Percentiles rank a stretch among this genome's conserved stretches.
Conservation (phyloP, 208 protist genomes). For the Leishmania martiniquensis region DNA sequence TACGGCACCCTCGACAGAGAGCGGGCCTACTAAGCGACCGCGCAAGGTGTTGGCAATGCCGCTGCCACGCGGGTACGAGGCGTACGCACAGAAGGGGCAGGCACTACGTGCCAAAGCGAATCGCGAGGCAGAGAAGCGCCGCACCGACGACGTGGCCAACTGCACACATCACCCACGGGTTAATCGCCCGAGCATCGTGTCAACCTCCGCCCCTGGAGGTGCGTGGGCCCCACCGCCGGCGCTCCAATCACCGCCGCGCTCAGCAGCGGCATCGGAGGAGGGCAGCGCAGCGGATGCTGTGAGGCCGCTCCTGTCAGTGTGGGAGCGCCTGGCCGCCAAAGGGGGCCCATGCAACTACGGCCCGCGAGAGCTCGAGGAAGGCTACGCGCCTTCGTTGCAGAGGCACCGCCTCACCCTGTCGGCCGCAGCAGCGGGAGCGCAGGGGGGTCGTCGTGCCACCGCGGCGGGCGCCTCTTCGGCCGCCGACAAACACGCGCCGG, state of each 20-base stretch:
- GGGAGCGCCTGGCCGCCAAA: constrained; percentile 20
- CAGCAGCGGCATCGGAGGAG: not conserved
- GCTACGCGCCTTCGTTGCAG: not conserved
- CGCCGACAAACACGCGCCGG: not conserved
- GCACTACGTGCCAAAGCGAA: constrained; percentile 15
- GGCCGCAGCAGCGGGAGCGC: not conserved
- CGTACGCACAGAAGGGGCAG: constrained; percentile 25
- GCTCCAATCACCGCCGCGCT: not conserved
- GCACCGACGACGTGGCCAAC: constrained; percentile 14
- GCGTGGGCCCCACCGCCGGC: not conserved
- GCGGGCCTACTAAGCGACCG: not conserved
- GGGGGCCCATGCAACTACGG: constrained; percentile 24
- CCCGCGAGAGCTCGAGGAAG: constrained; percentile 14
- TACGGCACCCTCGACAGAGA: not conserved
- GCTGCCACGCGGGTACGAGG: constrained; percentile 20
- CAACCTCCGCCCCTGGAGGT: not conserved
- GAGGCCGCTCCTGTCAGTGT: not conserved
- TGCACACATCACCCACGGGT: constrained; percentile 24
- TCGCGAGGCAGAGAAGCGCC: constrained; percentile 18
- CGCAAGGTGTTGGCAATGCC: constrained; percentile 27
- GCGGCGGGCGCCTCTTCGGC: not conserved
- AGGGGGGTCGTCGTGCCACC: not conserved
- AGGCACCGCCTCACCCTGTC: not conserved
- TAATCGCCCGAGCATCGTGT: constrained; percentile 1
- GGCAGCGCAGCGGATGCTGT: not conserved